Base-by-base conservation (phyloP, 805 yeast genomes). In the Isabelozyma heimii region DNA sequence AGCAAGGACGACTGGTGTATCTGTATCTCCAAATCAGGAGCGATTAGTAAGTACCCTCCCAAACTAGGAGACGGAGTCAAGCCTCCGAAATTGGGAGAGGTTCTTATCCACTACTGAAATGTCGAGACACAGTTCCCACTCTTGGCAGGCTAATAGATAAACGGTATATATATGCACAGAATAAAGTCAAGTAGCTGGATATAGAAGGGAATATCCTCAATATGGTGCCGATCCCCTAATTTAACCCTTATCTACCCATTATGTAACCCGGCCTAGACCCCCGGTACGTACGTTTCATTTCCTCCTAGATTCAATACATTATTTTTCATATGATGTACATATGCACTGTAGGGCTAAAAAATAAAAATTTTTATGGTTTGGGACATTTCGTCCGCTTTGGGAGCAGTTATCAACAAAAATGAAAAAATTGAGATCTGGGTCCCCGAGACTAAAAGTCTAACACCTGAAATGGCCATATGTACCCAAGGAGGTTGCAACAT, bases 1-100 rank as follows among this genome's bases (percentile, higher is more conserved):
- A 68, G 75, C 10, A 63, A 64, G 45, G 66, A 59, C 8, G 49
- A 70, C 37, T 74, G 79, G 77, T 65, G 69, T 45, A 56, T 54
- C 9, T 65, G 69, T 50, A 54, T 52, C 20, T 54, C 63, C 30
- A 46, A 42, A 16, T 53, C 51, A 38, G 62, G 59, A n/a, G 58
- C 52, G 9, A 38, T 39, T 7, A 51, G 59, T n/a, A 62, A 54
- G 13, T 65, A 50, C 40, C 69, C 69, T 5, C 69, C 69, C n/a
- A 60, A 55, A 47, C 51, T 49, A 12, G 68, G 66, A 12, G 60
- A 59, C 40, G 65, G 59, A 30, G 13, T 40, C 1, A 9, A 10
- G 27, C 30, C 28, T 20, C 15, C 30, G 14, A 26, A 15, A 40
- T 8, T 10, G 43, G 43, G 43, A 8, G 43, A 40, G 20, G 43